Evolutionary conservation across 78 protist species (phyloP), one percentile per base, ranked within the genome.

Genomic region (Dictyostelium purpureum): DNA sequence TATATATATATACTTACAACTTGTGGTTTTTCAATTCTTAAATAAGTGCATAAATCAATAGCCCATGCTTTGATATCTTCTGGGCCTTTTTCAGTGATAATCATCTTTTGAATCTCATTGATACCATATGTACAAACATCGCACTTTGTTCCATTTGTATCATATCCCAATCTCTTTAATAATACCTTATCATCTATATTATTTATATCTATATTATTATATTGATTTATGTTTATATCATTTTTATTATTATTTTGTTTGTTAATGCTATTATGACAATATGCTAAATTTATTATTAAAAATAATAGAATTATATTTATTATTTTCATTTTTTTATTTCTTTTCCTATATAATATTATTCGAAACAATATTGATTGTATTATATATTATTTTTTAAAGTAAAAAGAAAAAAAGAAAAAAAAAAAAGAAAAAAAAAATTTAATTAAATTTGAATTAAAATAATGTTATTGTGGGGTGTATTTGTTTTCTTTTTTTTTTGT

Each of bases 101-200:
- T 24, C 65, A 85, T 26, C 7, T 51, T 45, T 43, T 85, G 82
- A 2, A 85, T 4, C 19, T 37, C 7, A 56, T 31, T 45, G 1
- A 85, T 65, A 11, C 69, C 79, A 56, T 57, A 40, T 31, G 24
- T 54, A 85, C 91, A 85, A 10, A 85, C 24, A 59, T 85, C 91
- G 24, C 91, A 85, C 57, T 78, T 85, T 24, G 76, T 43, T 24
- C 67, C 80, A 31, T 61, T 61, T 61, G 69, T 28, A 31, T 61
- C 69, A 61, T 61, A 61, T 61, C 69, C 42, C 12, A 61, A 61
- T 14, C 9, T 56, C 24, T 56, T 31, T 9, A 56, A 56, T 9
- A 9, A 56, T 56, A n/a, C n/a, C n/a, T n/a, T n/a, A n/a, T 56
- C 65, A 56, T 56, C 65, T 24, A 24, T 56, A 2, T 24, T 24